Percentiles rank a stretch among this genome's conserved stretches.
Evolutionary conservation across 169 alveolate genomes (phyloP).

Genomic region (Cryptosporidium parvum): DNA sequence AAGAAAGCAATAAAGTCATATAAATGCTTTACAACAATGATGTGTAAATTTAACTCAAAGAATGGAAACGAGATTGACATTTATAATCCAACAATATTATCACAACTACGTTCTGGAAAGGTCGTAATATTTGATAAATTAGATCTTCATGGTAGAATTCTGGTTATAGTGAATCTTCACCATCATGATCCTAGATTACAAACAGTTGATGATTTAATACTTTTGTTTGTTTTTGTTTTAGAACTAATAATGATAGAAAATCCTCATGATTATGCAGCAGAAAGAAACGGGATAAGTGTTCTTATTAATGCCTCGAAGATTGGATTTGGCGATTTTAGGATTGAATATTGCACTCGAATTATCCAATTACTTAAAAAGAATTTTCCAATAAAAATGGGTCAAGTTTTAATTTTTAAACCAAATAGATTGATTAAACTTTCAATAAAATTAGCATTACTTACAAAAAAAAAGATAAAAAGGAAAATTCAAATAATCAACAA

Average conservation of each 20-base stretch:
- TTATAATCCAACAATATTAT: conserved; percentile 54
- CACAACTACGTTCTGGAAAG: conserved; percentile 60
- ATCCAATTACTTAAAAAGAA: conserved; percentile 14
- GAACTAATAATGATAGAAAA: conserved; percentile 70
- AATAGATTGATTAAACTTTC: conserved; percentile 28
- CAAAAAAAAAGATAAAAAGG: conserved; percentile 23
- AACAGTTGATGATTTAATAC: conserved; percentile 54
- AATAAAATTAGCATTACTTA: conserved; percentile 19
- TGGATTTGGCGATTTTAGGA: conserved; percentile 39
- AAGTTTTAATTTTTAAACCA: conserved; percentile 58
- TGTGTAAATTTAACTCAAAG: conserved; percentile 35
- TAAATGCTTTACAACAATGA: conserved; percentile 51
- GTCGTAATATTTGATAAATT: conserved; percentile 57
- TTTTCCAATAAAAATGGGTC: conserved; percentile 66
- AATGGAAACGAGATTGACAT: conserved; percentile 57
- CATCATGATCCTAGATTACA: conserved; percentile 43
- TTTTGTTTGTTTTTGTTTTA: conserved; percentile 48
- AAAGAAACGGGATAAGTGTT: conserved; percentile 52
- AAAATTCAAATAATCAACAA: conserved; percentile 69
- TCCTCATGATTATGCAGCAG: conserved; percentile 44
- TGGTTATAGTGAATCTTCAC: conserved; percentile 58
- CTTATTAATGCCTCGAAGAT: conserved; percentile 50
- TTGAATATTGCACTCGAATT: conserved; percentile 39
- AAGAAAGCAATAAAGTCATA: conserved; percentile 49
- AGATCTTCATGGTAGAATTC: conserved; percentile 63